Evolutionary conservation across 2,329 filamentous ascomycete genomes (phyloP).

Genomic region (Bipolaris sorokiniana): DNA sequence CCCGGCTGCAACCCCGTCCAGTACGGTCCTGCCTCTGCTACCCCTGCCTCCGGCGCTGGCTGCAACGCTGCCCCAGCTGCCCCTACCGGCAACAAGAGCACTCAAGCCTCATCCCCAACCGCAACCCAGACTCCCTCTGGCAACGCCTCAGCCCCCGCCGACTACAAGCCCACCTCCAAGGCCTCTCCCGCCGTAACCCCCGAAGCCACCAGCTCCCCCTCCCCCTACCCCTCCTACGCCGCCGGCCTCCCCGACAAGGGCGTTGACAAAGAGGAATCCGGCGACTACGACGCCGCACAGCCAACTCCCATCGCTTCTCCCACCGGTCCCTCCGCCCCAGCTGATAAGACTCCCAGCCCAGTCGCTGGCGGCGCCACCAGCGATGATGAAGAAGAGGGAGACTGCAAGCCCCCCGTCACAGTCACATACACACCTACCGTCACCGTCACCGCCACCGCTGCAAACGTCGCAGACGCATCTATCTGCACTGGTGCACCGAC

Average conservation of each 20-base stretch:
- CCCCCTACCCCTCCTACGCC: constrained; percentile 8
- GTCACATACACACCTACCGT: constrained; percentile 40
- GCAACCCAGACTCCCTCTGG: constrained; percentile 10
- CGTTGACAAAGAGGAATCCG: not conserved
- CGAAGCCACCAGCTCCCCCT: constrained; percentile 6
- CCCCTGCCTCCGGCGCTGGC: constrained; percentile 31
- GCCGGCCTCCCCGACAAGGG: constrained; percentile 25
- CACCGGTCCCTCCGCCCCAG: constrained; percentile 14
- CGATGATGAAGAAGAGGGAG: constrained; percentile 2
- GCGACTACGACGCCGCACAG: constrained; percentile 7
- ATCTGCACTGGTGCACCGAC: constrained; percentile 18
- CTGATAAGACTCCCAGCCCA: constrained; percentile 14
- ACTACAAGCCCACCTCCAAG: constrained; percentile 2
- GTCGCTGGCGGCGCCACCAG: constrained; percentile 1
- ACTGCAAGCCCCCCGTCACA: constrained; percentile 31
- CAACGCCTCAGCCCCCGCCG: constrained; percentile 1
- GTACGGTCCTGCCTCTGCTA: constrained; percentile 42
- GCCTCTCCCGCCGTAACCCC: constrained; percentile 1
- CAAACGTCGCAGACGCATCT: constrained; percentile 15
- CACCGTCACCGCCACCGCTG: constrained; percentile 30
- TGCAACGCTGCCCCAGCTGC: constrained; percentile 30
- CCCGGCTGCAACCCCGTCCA: constrained; percentile 51
- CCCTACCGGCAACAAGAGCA: constrained; percentile 10
- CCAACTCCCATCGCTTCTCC: constrained; percentile 10
- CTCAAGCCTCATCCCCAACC: constrained; percentile 1